Evolutionary conservation across 2,329 filamentous ascomycete species (phyloP), one percentile per base, ranked within the genome.

Genomic region (Fusarium buharicum): DNA sequence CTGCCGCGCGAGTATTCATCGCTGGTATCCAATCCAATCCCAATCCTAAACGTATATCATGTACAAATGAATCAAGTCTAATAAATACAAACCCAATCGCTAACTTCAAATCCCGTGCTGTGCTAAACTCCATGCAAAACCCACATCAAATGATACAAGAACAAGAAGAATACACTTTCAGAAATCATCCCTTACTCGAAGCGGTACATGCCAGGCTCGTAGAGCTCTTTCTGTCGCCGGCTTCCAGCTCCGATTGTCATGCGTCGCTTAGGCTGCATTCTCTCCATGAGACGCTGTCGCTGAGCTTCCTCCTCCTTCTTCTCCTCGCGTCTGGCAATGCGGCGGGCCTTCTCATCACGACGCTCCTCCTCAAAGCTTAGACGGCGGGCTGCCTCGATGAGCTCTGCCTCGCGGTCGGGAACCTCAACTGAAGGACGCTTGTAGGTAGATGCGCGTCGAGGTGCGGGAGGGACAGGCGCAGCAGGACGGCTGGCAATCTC

Each of bases 151-250:
- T 58, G 52, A 59, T 70, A 69, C 65, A 70, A 66, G 56, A 59
- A 50, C 18, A 47, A 46, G 20, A 56, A 66, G 43, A 38, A 43
- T 50, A 54, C 33, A 44, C 31, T 9, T 43, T 17, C 38, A 28
- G 40, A 38, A 28, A 40, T n/a, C 9, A 17, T 44, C 30, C 39
- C 55, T 77, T 71, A 80, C 66, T 79, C 78, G 69, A 72, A 76
- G 40, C 76, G 73, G 70, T 78, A 79, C 6, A 74, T 47, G 2
- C 75, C 76, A 36, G 78, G 74, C 13, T 77, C 76, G 64, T 78
- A 79, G 27, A 70, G 53, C 3, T 77, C 72, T 28, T 74, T 71
- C 37, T 72, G 71, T 27, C 78, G 73, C 20, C 75, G 70, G 59
- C 72, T 74, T 46, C 73, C 73, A 22, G 76, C 68, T 16, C 74